These are phyloP conservation scores for Cadophora sp. DNA, from an alignment of 2,329 filamentous ascomycete species.

Conservation along the genomic window DNA sequence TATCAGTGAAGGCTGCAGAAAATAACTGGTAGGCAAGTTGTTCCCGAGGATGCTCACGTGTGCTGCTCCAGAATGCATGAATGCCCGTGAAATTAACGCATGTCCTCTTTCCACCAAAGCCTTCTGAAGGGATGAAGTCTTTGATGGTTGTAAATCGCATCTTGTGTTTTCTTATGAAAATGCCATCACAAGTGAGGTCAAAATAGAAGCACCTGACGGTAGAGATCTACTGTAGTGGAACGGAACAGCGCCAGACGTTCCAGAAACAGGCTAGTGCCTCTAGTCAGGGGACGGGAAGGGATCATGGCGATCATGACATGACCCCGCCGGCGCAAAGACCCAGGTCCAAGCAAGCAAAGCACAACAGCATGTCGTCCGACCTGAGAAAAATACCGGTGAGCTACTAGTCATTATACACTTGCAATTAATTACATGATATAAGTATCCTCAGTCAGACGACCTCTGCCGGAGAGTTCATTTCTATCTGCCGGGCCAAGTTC, in stretches of 20 bases:
- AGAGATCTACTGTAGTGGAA: background rate
- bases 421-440: background rate
- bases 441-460: background rate
- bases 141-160: too few species aligned
- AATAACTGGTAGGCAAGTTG: too few species aligned
- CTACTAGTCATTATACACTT: background rate
- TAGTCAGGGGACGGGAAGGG: background rate
- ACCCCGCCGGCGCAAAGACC: background rate
- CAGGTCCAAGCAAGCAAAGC: background rate
- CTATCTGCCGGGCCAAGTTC: background rate
- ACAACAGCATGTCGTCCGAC: background rate
- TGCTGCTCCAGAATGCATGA: too few species aligned
- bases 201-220: background rate
- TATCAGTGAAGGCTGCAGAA: too few species aligned
- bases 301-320: constrained; percentile 1
- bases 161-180: too few species aligned
- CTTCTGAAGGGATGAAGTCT: too few species aligned
- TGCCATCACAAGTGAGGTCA: too few species aligned
- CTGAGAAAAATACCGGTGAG: background rate
- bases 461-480: constrained; percentile 2
- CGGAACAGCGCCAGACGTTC: too few species aligned
- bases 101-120: too few species aligned
- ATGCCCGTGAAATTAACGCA: too few species aligned
- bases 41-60: too few species aligned
- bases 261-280: background rate